Evolutionary conservation across 371 early-diverging fungal genomes (phyloP).

Genomic region (Apophysomyces sp.): DNA sequence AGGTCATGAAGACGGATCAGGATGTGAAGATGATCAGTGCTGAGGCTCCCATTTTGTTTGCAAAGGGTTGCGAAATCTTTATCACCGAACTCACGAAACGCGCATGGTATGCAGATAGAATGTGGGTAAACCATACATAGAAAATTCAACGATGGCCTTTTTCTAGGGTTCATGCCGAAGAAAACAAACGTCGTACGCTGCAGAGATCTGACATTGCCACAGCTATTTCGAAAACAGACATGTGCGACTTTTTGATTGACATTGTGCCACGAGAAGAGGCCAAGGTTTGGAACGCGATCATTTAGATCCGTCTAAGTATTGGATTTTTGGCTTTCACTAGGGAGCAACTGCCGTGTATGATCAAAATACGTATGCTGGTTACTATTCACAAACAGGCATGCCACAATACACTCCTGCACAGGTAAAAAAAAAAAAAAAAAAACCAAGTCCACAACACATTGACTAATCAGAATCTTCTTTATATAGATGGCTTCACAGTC

Average conservation of each 20-base stretch:
- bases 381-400: conserved; percentile 23
- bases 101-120: conserved; percentile 69
- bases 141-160: neutral
- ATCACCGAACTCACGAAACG: conserved; percentile 96
- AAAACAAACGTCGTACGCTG: conserved; percentile 97
- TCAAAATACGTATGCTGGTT: conserved; percentile 21
- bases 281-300: too few species aligned
- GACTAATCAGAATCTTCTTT: neutral
- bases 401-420: conserved; percentile 16
- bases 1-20: conserved; percentile 99
- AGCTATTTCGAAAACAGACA: conserved; percentile 93
- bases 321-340: neutral
- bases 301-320: too few species aligned
- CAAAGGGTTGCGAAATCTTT: conserved; percentile 97
- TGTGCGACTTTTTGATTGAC: conserved; percentile 99
- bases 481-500: neutral
- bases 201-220: conserved; percentile 95
- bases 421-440: neutral
- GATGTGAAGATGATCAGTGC: conserved; percentile 87
- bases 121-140: too few species aligned
- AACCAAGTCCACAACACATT: too few species aligned
- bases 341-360: conserved; percentile 12
- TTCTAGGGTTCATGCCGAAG: conserved; percentile 93
- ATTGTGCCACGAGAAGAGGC: conserved; percentile 95
- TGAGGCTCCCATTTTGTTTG: conserved; percentile 96